Conservation (phyloP, 495 filamentous ascomycete genomes). For the Aspergillus nidulans region DNA sequence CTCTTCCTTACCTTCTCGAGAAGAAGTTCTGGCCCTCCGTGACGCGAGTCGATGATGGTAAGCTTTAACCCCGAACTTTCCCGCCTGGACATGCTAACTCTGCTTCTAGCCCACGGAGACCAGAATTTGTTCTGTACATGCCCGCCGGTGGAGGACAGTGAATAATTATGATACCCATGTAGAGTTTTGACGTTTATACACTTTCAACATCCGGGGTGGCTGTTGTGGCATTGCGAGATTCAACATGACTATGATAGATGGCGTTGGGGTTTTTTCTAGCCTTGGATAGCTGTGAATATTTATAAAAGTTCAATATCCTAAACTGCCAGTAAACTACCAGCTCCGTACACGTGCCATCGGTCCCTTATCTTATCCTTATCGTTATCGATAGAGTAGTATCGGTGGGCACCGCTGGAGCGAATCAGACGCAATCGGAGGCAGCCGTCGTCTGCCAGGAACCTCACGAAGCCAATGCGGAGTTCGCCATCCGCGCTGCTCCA, state of each 20-base stretch:
- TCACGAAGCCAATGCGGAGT: background rate
- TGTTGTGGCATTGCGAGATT: conserved; percentile 15
- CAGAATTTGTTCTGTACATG: conserved; percentile 95
- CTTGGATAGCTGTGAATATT: background rate
- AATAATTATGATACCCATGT: conserved; percentile 44
- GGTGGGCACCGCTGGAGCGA: background rate
- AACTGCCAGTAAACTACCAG: too few relatives aligned
- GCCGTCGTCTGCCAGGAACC: background rate
- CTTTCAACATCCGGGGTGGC: conserved; percentile 16
- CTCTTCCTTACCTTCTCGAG: conserved; percentile 76
- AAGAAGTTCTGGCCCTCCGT: conserved; percentile 99
- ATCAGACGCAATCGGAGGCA: conserved; percentile 4
- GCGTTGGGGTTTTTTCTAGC: conserved; percentile 12
- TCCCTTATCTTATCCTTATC: conserved; percentile 4
- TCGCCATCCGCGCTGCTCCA: conserved; percentile 2
- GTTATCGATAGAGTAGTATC: background rate
- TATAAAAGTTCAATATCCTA: conserved; percentile 1
- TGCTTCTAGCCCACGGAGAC: conserved; percentile 70
- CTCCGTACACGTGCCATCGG: too few relatives aligned
- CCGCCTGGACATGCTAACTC: conserved; percentile 16
- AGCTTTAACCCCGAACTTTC: conserved; percentile 26
- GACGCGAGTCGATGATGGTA: conserved; percentile 85
- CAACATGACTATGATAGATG: conserved; percentile 23
- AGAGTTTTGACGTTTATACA: conserved; percentile 4
- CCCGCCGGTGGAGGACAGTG: conserved; percentile 62